These are phyloP conservation scores for Thalassia testudinum DNA, from an alignment of 116 monocot species.

Conservation along the genomic window DNA sequence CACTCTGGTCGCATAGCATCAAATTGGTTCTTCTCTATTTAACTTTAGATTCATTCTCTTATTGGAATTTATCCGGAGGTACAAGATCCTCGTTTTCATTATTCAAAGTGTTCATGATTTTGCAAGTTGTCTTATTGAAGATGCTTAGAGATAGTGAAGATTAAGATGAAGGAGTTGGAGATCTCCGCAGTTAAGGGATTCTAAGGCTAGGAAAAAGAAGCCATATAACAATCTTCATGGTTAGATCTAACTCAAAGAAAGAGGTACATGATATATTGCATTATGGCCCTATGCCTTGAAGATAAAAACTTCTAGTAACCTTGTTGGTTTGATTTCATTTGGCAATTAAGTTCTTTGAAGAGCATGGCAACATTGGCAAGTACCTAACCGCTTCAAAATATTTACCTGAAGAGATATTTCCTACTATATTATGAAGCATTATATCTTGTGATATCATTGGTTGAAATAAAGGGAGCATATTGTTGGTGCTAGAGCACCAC, in stretches of 20 bases:
- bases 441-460: too few relatives aligned
- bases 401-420: too few relatives aligned
- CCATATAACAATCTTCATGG: slow-evolving; percentile 97
- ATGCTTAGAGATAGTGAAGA: slow-evolving; percentile 50
- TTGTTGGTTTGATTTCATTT: too few relatives aligned
- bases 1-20: too few relatives aligned
- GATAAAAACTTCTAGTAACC: neutral
- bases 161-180: slow-evolving; percentile 69
- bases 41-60: too few relatives aligned
- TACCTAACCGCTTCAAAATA: slow-evolving; percentile 80
- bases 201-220: slow-evolving; percentile 93
- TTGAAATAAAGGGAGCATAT: too few relatives aligned
- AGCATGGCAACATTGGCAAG: slow-evolving; percentile 69
- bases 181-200: slow-evolving; percentile 96
- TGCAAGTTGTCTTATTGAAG: slow-evolving; percentile 55
- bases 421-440: too few relatives aligned
- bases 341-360: slow-evolving; percentile 68
- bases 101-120: neutral
- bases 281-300: too few relatives aligned
- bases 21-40: too few relatives aligned
- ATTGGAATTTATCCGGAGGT: too few relatives aligned
- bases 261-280: slow-evolving; percentile 32
- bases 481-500: too few relatives aligned
- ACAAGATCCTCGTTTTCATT: too few relatives aligned
- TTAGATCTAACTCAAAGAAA: slow-evolving; percentile 77